phyloP scores from a whole-genome alignment of 129 eudicot genomes.

The Helianthus tuberosus region DNA sequence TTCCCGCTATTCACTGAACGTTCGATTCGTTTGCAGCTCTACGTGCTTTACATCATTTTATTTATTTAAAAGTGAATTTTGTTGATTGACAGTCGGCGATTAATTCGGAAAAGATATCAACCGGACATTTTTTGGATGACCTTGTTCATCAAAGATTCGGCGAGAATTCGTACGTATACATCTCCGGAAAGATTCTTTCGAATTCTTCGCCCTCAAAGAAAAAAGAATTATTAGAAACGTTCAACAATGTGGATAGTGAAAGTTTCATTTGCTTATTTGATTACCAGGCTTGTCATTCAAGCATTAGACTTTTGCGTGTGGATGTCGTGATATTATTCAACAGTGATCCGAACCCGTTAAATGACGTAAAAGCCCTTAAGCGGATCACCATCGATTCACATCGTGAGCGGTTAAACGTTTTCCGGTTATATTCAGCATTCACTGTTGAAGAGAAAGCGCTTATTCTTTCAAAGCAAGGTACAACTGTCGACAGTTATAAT shows the following conservation, averaged over 20 bases:
- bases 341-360: conserved; percentile 64
- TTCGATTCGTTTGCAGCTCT: too few relatives aligned
- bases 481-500: conserved; percentile 24
- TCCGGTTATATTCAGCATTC: conserved; percentile 60
- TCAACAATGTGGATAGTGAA: conserved; percentile 38
- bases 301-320: conserved; percentile 41
- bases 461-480: conserved; percentile 54
- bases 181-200: conserved; percentile 33
- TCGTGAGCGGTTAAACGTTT: conserved; percentile 45
- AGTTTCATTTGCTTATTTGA: conserved; percentile 57
- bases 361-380: conserved; percentile 55
- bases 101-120: conserved; percentile 45
- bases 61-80: not conserved
- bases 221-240: conserved; percentile 33
- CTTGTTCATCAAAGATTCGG: conserved; percentile 63
- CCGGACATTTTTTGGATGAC: conserved; percentile 70
- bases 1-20: too few relatives aligned
- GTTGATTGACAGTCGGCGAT: conserved; percentile 40
- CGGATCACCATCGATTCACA: conserved; percentile 48
- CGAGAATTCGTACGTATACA: conserved; percentile 50
- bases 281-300: conserved; percentile 50
- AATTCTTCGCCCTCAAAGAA: conserved; percentile 17
- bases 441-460: conserved; percentile 75
- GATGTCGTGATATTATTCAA: conserved; percentile 66
- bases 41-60: not conserved